phyloP scores from a whole-genome alignment of 768 basidiomycete genomes.

The Agrocybe chaxingu region DNA sequence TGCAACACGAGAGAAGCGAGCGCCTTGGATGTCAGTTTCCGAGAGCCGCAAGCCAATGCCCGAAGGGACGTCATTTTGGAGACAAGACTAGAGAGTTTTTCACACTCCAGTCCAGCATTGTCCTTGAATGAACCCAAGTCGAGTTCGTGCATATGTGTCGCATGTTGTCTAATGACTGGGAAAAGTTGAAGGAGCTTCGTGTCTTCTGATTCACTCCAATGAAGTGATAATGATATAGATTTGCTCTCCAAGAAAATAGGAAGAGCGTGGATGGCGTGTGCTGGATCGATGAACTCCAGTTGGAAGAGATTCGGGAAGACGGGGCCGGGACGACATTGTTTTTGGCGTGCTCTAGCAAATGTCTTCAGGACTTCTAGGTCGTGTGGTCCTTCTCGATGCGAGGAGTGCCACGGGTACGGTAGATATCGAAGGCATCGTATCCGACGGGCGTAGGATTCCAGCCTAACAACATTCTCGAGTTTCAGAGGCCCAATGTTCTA shows the following conservation, averaged over 20 bases:
- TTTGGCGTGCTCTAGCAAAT: not conserved
- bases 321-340: not conserved
- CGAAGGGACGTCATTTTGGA: slow-evolving; percentile 8
- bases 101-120: not conserved
- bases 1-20: slow-evolving; percentile 4
- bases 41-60: slow-evolving; percentile 6
- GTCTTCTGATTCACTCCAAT: slow-evolving; percentile 1
- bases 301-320: slow-evolving; percentile 7
- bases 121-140: slow-evolving; percentile 8
- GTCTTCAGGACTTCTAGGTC: slow-evolving; percentile 3
- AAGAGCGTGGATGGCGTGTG: slow-evolving; percentile 4
- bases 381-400: not conserved
- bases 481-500: not conserved
- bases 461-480: slow-evolving; percentile 1
- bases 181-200: not conserved
- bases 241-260: slow-evolving; percentile 9
- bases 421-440: slow-evolving; percentile 10
- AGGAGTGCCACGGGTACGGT: slow-evolving; percentile 2
- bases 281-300: slow-evolving; percentile 2
- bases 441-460: slow-evolving; percentile 7
- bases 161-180: slow-evolving; percentile 3
- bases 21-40: slow-evolving; percentile 1
- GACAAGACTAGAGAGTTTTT: slow-evolving; percentile 7
- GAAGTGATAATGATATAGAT: slow-evolving; percentile 8
- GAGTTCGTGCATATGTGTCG: slow-evolving; percentile 12